Base-by-base conservation (phyloP, 768 basidiomycete genomes). In the Candolleomyces eurysporus region DNA sequence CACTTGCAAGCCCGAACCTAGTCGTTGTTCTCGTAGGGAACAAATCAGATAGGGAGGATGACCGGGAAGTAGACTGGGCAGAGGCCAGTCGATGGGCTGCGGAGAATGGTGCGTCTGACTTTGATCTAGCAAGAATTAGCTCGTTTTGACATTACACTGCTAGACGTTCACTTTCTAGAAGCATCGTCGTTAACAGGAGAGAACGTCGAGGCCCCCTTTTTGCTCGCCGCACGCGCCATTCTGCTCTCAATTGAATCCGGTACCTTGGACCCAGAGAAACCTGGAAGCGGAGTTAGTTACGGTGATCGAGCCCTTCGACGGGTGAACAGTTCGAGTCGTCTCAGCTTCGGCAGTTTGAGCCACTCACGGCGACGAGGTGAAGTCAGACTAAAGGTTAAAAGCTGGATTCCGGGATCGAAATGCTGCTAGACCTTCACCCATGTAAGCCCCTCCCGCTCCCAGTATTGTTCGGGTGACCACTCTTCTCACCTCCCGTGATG, bases 41-140 rank as follows among this genome's bases (percentile, higher is more conserved):
- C 75, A 98, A 99, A 78, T 85, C 91, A 14, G 97, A 99, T 73
- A 82, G 87, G 67, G 96, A 98, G 68, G 96, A 97, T 56, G 94
- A 94, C 55, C 79, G 97, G 57, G 92, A 98, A 73, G 95, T 99
- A 43, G 93, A 96, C 67, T 97, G 92, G 88, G 83, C 89, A 26
- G 97, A 99, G 75, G 97, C 94, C 10, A 94, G 92, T 68, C 80
- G 85, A 69, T 99, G 95, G 95, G 96, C 97, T 19, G 91, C 94
- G 53, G 93, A 96, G 72, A 95, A 98, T 72, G 91, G 95, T 94
- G 65, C 62, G 80, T 68, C 31, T 19, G 48, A 66, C 63, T 26
- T 53, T 1, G 48, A 32, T 54, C 19, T 8, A 36, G 5, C 36
- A 36, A 49, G 55, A 48, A 52, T 48, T 49, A 19, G 19, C 30